Percentiles rank a stretch among this genome's conserved stretches.
These are phyloP conservation scores for Apiotrichum gracile DNA, from an alignment of 1,284 basidiomycete genomes.

Conservation along the genomic window DNA sequence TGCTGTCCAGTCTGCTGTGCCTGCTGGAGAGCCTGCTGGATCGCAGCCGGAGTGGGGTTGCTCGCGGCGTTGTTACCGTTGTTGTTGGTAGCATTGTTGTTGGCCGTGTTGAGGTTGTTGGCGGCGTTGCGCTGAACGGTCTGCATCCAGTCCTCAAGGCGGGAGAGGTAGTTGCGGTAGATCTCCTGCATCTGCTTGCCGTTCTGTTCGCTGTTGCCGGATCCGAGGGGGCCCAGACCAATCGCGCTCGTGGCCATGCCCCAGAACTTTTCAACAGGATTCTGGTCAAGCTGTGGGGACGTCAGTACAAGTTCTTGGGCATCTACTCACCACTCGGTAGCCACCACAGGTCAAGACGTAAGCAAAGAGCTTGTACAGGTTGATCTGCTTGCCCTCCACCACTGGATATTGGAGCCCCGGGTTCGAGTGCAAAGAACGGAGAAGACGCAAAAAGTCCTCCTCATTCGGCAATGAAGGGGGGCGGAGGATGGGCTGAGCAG, in stretches of 20 bases:
- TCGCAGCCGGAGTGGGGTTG: neutral
- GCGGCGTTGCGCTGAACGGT: conserved; percentile 5
- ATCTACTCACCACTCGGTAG: conserved; percentile 12
- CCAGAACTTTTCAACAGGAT: conserved; percentile 15
- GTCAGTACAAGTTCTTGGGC: neutral
- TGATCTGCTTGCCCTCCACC: conserved; percentile 13
- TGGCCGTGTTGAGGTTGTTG: conserved; percentile 1
- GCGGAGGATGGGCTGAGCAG: neutral
- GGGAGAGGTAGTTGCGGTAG: conserved; percentile 9
- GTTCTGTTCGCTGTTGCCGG: conserved; percentile 2
- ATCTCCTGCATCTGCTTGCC: conserved; percentile 13
- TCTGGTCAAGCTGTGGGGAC: conserved; percentile 6
- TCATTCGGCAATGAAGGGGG: conserved; percentile 4
- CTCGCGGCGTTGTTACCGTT: conserved; percentile 4
- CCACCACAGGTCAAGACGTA: conserved; percentile 13
- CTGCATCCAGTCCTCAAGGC: conserved; percentile 13
- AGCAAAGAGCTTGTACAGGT: conserved; percentile 14
- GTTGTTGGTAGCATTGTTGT: neutral
- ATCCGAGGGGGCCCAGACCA: conserved; percentile 8
- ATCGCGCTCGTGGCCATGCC: conserved; percentile 5
- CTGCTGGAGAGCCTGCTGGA: conserved; percentile 1
- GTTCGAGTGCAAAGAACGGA: conserved; percentile 9
- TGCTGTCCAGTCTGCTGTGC: conserved; percentile 3
- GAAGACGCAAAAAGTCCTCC: conserved; percentile 8
- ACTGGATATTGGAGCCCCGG: conserved; percentile 11